phyloP scores from a whole-genome alignment of 768 basidiomycete genomes.

The Mycena rebaudengoi region DNA sequence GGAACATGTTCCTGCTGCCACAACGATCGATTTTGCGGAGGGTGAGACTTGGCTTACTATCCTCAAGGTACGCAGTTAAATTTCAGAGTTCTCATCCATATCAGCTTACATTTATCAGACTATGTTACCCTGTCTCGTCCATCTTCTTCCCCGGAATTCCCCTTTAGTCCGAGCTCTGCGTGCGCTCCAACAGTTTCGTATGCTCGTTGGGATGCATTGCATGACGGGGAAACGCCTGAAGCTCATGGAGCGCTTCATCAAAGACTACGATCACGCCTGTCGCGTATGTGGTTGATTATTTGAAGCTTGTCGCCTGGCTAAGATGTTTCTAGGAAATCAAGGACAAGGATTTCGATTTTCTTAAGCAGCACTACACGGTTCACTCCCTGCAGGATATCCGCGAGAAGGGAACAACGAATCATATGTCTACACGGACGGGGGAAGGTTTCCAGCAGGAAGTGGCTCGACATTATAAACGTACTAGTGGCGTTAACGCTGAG shows the following conservation, averaged over 20 bases:
- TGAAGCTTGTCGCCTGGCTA: too few species aligned
- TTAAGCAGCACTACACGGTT: not conserved
- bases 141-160: not conserved
- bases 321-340: not conserved
- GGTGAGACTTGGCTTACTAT: not conserved
- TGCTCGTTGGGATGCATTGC: constrained; percentile 2
- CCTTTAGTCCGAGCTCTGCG: not conserved
- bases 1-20: not conserved
- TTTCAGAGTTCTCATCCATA: not conserved
- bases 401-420: not conserved
- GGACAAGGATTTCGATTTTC: not conserved
- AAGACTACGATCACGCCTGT: not conserved
- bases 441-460: constrained; percentile 2
- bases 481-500: not conserved
- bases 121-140: not conserved
- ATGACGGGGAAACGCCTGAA: not conserved
- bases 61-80: not conserved
- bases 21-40: not conserved
- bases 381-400: not conserved
- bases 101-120: not conserved
- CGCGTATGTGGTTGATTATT: too few species aligned
- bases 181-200: not conserved
- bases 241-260: not conserved
- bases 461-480: not conserved
- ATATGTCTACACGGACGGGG: not conserved